Base-by-base conservation (phyloP, 2,329 filamentous ascomycete species). In the Scortechinia acanthostroma region DNA sequence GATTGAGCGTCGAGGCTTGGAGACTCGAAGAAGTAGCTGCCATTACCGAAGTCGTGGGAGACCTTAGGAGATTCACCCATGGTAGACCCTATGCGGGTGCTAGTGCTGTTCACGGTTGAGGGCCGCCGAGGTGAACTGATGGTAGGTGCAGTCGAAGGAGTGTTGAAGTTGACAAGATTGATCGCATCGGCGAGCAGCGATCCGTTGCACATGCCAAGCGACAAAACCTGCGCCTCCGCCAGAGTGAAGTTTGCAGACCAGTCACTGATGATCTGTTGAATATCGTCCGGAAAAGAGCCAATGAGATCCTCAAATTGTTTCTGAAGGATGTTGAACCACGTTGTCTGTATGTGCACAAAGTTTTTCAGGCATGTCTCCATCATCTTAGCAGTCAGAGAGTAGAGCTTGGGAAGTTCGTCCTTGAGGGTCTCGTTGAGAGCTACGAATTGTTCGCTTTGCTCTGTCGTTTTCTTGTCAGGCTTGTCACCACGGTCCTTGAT, bases 351-450 rank as follows among this genome's bases (percentile, higher is more conserved):
- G 42, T 77, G 68, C 45, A 84, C 66, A 52, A 84, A 80, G 50
- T 76, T 76, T 42, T 69, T 68, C 49, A 83, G 63, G 48, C 77
- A 77, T 2, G 69, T 69, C 48, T 76, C 73, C 51, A 83, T 76
- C 46, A 83, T 58, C 46, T 73, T 74, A 28, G 74, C 77, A 2
- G 80, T 83, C 46, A 80, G 62, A 13, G 61, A 60, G 55, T 83
- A 83, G 15, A 86, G 69, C 52, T 72, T 73, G 5, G 80, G 80
- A 48, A 86, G 66, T 53, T 85, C 80, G 40, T 81, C 73, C 56
- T 85, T 85, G 48, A 85, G 68, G 13, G 80, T 77, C 22, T 83
- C 76, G 52, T 85, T 86, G 48, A 86, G 65, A 23, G 80, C 79
- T 20, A 72, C 61, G 55, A 82, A 86, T 51, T 79, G 72, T 45